Evolutionary conservation across 345 rosid genomes (phyloP), one percentile per base, ranked within the genome.

Genomic region (Reutealis trisperma): DNA sequence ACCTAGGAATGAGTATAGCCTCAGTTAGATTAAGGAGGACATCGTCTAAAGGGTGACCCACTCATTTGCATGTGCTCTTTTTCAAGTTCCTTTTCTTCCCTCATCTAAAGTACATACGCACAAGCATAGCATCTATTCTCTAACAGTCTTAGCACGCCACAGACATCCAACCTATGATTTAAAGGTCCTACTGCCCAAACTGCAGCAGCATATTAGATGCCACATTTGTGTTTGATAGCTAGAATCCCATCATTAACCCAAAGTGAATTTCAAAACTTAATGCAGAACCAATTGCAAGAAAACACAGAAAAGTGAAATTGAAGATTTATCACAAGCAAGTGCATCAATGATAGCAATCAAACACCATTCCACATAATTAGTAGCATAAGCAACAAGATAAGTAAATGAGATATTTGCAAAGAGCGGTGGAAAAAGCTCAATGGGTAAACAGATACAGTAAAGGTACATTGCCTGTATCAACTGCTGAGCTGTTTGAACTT

Each of bases 401-500:
- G 27, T n/a, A 37, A 52, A n/a, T 18, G 58, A 19, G 45, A 71
- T 24, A 18, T 59, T 49, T 25, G 21, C 4, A 34, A 74, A 1
- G 22, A 52, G 13, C 24, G 68, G 55, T 4, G 41, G 25, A 7
- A 41, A 57, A 8, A 51, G 16, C 5, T 19, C 14, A 69, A 42
- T 47, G 32, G 52, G 4, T 8, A 13, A 55, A 32, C 9, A 22
- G 22, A 58, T 65, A 47, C 54, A 59, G 67, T 19, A 27, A 67
- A 37, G 55, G 58, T n/a, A 74, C n/a, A 71, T 76, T 87, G 83
- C 99, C 97, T 91, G 96, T 83, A 96, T 90, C 63, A 94, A 86
- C 82, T 96, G 99, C 91, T 91, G 92, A 71, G 99, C 98, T n/a
- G 93, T 88, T 88, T 96, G 99, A 67, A 91, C 99, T 86, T 94